These are phyloP conservation scores for Capronia coronata DNA, from an alignment of 2,329 filamentous ascomycete genomes.

Conservation along the genomic window DNA sequence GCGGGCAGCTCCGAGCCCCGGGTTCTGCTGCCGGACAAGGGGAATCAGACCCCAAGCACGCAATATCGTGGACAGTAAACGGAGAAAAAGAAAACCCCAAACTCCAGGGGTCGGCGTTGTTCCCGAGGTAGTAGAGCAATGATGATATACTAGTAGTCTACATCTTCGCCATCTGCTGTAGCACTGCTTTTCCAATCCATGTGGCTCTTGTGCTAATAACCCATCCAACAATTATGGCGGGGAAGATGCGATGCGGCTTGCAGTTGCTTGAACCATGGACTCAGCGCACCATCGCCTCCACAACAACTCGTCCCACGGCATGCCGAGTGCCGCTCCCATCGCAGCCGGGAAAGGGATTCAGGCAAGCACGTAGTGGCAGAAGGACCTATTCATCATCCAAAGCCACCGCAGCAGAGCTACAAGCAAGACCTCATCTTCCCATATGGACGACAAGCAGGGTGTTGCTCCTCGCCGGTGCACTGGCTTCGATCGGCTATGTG, in stretches of 20 bases:
- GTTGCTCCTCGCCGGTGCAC: constrained; percentile 45
- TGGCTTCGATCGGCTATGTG: constrained; percentile 48
- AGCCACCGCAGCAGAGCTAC: constrained; percentile 2
- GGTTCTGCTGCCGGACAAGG: too few relatives aligned
- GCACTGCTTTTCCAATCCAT: too few relatives aligned
- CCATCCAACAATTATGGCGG: neutral
- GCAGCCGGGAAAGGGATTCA: neutral
- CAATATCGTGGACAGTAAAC: too few relatives aligned
- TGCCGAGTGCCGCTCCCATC: neutral
- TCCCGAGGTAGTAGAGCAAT: too few relatives aligned
- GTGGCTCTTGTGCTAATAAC: too few relatives aligned
- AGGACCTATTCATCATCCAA: constrained; percentile 4
- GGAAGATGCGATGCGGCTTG: neutral
- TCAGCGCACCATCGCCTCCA: neutral
- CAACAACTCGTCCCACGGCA: neutral
- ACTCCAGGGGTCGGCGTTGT: too few relatives aligned
- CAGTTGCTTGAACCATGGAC: neutral
- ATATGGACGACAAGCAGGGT: constrained; percentile 43
- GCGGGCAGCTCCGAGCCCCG: too few relatives aligned
- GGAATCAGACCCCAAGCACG: too few relatives aligned
- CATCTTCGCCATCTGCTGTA: too few relatives aligned
- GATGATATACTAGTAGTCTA: too few relatives aligned
- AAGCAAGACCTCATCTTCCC: constrained; percentile 10
- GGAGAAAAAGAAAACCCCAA: too few relatives aligned
- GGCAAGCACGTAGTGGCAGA: neutral